Conservation (phyloP, 2,329 filamentous ascomycete genomes). For the Colletotrichum abscissum region DNA sequence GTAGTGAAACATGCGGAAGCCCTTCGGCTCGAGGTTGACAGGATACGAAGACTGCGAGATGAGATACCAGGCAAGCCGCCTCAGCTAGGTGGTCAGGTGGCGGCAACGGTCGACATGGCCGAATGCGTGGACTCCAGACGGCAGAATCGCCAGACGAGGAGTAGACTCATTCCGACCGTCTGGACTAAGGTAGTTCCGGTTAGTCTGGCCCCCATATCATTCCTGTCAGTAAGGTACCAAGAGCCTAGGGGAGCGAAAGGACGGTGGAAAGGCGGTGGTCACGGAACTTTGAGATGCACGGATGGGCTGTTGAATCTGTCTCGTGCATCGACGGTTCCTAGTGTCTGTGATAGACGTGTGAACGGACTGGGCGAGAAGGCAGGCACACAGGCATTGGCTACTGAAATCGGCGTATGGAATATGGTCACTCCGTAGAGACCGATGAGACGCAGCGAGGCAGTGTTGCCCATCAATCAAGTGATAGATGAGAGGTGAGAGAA, state of each 20-base stretch:
- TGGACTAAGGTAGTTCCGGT: constrained; percentile 1
- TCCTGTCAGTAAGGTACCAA: not conserved
- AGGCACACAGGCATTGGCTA: not conserved
- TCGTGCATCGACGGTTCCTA: too few relatives aligned
- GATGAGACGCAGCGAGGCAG: not conserved
- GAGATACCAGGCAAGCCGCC: constrained; percentile 12
- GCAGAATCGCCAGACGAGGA: constrained; percentile 18
- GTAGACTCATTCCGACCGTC: constrained; percentile 24
- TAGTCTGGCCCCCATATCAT: constrained; percentile 9
- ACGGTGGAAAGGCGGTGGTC: not conserved
- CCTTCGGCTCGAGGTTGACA: not conserved
- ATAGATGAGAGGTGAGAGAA: not conserved
- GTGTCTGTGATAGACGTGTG: not conserved
- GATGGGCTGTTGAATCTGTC: not conserved
- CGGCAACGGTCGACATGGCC: constrained; percentile 21
- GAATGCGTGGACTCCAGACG: constrained; percentile 4
- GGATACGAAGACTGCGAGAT: not conserved
- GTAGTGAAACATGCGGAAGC: not conserved
- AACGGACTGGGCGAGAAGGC: not conserved
- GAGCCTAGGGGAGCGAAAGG: not conserved
- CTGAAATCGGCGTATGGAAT: not conserved
- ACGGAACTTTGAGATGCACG: not conserved
- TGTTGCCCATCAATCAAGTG: not conserved
- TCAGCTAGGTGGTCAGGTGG: not conserved
- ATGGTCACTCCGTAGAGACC: not conserved